Conservation (phyloP, 805 yeast genomes). For the Candida montana region DNA sequence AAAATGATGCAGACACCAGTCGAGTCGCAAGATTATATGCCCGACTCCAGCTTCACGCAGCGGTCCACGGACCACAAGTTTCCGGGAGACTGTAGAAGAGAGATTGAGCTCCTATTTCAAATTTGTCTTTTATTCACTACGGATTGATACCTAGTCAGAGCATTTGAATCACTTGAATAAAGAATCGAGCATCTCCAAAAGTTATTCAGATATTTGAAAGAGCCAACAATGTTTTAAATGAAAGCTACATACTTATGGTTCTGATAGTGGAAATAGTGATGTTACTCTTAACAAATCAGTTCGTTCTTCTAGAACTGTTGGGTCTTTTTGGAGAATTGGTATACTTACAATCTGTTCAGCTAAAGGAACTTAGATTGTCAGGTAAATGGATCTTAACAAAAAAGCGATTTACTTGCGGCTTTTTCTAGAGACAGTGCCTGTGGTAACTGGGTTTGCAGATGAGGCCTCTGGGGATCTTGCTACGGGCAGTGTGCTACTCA, state of each 20-base stretch:
- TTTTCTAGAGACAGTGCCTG: constrained; percentile 1
- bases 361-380: constrained; percentile 1
- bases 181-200: constrained; percentile 4
- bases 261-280: constrained; percentile 5
- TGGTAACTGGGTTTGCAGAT: constrained; percentile 1
- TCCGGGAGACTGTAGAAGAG: constrained; percentile 2
- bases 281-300: constrained; percentile 9
- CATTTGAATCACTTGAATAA: constrained; percentile 14
- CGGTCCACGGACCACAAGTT: not conserved
- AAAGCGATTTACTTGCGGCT: constrained; percentile 1
- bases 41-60: not conserved
- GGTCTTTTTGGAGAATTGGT: constrained; percentile 4
- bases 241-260: constrained; percentile 11
- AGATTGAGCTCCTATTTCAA: constrained; percentile 6
- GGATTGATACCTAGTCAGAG: too few species aligned
- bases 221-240: constrained; percentile 13
- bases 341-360: constrained; percentile 1
- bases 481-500: constrained; percentile 6
- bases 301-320: constrained; percentile 4
- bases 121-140: constrained; percentile 15
- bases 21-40: too few species aligned
- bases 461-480: constrained; percentile 1
- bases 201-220: constrained; percentile 4
- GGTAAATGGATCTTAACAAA: constrained; percentile 2
- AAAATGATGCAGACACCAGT: too few species aligned